Percentiles rank a stretch among this genome's conserved stretches.
phyloP scores from a whole-genome alignment of 257 asterid genomes.

The Solanum clarkiae region DNA sequence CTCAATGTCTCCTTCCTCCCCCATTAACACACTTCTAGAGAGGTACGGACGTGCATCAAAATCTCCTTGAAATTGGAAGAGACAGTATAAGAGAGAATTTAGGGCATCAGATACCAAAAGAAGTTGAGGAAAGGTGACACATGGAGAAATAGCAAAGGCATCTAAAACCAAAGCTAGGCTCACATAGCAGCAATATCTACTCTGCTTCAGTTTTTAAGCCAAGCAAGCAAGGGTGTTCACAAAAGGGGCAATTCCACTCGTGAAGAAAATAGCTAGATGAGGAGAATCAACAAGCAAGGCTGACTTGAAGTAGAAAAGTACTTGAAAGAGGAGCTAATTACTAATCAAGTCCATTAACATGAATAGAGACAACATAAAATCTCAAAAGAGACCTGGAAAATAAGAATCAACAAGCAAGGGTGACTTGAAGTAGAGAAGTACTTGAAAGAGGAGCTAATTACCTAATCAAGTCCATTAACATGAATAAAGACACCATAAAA shows the following conservation, averaged over 20 bases:
- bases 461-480: background rate
- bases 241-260: background rate
- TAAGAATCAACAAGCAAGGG: background rate
- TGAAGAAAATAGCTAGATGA: background rate
- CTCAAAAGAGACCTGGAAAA: background rate
- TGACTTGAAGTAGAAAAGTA: background rate
- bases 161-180: background rate
- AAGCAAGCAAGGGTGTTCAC: background rate
- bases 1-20: background rate
- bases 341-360: background rate
- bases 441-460: background rate
- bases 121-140: background rate
- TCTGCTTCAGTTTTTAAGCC: background rate
- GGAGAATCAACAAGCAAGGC: background rate
- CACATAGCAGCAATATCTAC: background rate
- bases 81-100: background rate
- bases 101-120: background rate
- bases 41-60: background rate
- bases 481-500: background rate
- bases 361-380: background rate
- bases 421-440: background rate
- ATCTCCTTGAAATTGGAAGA: background rate
- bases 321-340: background rate
- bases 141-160: background rate
- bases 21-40: background rate